These are phyloP conservation scores for Musa schizocarpa DNA, from an alignment of 176 grass and related monocot genomes.

Conservation along the genomic window DNA sequence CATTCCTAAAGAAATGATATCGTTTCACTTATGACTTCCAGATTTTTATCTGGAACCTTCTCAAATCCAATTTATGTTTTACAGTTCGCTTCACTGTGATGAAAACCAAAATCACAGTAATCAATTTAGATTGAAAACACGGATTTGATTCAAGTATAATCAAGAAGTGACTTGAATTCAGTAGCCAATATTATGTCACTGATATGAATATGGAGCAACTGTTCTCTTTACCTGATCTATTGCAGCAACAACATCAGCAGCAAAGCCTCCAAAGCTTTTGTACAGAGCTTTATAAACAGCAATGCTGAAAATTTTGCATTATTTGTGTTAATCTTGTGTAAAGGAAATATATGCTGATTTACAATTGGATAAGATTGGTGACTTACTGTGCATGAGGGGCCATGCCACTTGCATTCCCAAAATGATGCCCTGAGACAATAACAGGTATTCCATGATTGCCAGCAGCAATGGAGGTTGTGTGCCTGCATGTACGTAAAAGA, in stretches of 20 bases:
- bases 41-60: too few relatives aligned
- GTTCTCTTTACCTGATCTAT: slow-evolving; percentile 51
- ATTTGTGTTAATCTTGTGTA: not conserved
- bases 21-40: too few relatives aligned
- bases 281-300: slow-evolving; percentile 89
- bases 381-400: slow-evolving; percentile 77
- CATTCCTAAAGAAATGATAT: too few relatives aligned
- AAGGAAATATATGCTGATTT: not conserved
- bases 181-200: too few relatives aligned
- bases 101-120: too few relatives aligned
- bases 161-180: too few relatives aligned
- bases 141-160: too few relatives aligned
- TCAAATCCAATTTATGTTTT: too few relatives aligned
- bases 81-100: too few relatives aligned
- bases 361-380: not conserved
- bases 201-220: not conserved
- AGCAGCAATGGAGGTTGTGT: slow-evolving; percentile 71
- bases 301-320: slow-evolving; percentile 34
- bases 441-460: slow-evolving; percentile 57
- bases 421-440: slow-evolving; percentile 58
- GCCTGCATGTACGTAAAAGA: slow-evolving; percentile 31
- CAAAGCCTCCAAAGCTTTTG: slow-evolving; percentile 73
- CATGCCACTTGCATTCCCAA: slow-evolving; percentile 77
- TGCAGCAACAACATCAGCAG: slow-evolving; percentile 89
- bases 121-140: too few relatives aligned